These are phyloP conservation scores for Fraxinus quadrangulata DNA, from an alignment of 257 asterid species.

Conservation along the genomic window DNA sequence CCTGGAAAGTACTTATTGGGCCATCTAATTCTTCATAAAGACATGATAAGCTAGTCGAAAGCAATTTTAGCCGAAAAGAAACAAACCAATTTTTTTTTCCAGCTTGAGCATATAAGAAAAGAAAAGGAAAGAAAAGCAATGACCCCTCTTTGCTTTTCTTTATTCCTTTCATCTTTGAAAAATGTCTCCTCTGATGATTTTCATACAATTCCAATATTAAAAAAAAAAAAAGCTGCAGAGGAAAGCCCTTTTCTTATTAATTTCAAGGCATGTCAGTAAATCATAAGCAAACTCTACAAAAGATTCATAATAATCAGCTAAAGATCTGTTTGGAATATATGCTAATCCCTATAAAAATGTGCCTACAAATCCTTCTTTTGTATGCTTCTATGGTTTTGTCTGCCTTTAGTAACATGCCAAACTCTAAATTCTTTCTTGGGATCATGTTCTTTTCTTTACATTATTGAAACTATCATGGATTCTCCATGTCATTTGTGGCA, in stretches of 20 bases:
- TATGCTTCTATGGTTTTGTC: constrained; percentile 47
- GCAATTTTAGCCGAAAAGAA: constrained; percentile 31
- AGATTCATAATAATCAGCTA: constrained; percentile 36
- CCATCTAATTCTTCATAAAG: constrained; percentile 22
- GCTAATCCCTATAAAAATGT: constrained; percentile 62
- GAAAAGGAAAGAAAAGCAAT: constrained; percentile 35
- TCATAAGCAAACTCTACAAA: constrained; percentile 31
- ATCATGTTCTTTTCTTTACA: constrained; percentile 17
- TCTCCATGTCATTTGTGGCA: neutral
- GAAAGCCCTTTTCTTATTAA: constrained; percentile 39
- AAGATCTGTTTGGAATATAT: constrained; percentile 56
- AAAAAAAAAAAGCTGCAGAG: constrained; percentile 21
- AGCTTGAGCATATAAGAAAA: constrained; percentile 26
- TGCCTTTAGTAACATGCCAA: constrained; percentile 85
- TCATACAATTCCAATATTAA: constrained; percentile 40
- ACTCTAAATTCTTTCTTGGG: constrained; percentile 58
- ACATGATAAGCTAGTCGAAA: constrained; percentile 1
- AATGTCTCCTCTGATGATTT: constrained; percentile 52
- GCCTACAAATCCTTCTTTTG: constrained; percentile 38
- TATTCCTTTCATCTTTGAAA: constrained; percentile 34
- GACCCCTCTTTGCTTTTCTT: constrained; percentile 39
- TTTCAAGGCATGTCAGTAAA: constrained; percentile 40
- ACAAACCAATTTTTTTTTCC: constrained; percentile 23
- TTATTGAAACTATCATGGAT: neutral
- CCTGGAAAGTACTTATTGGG: constrained; percentile 42